Conservation (phyloP, 495 filamentous ascomycete species). For the Aspergillus campestris region DNA sequence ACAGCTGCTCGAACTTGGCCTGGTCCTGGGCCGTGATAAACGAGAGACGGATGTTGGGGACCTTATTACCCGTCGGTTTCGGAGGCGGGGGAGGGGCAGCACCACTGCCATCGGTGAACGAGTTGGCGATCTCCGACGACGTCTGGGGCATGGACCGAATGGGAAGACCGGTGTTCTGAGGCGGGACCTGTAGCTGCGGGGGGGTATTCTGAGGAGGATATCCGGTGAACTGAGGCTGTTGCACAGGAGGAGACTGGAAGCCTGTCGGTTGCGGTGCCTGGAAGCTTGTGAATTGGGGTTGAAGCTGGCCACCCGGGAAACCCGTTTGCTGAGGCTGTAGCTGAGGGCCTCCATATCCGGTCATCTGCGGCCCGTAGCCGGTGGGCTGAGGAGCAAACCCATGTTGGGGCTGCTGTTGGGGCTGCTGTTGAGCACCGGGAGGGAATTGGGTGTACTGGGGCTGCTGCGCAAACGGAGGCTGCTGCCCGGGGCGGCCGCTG, state of each 20-base stretch:
- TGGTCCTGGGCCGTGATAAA: slow-evolving; percentile 96
- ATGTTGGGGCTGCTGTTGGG: slow-evolving; percentile 52
- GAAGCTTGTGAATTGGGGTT: slow-evolving; percentile 50
- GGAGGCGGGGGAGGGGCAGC: slow-evolving; percentile 47
- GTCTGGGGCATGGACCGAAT: slow-evolving; percentile 45
- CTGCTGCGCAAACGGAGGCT: slow-evolving; percentile 42
- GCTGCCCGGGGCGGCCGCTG: slow-evolving; percentile 62
- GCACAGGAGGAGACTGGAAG: slow-evolving; percentile 30
- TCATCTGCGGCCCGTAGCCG: slow-evolving; percentile 44
- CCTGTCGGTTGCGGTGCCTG: slow-evolving; percentile 41
- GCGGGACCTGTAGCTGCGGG: slow-evolving; percentile 41
- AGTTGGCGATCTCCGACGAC: slow-evolving; percentile 81
- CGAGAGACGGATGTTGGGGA: slow-evolving; percentile 90
- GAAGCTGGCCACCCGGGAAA: slow-evolving; percentile 53
- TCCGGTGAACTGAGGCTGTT: slow-evolving; percentile 35
- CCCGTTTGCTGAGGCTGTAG: slow-evolving; percentile 50
- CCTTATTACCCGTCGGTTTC: slow-evolving; percentile 48
- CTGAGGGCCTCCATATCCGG: slow-evolving; percentile 42
- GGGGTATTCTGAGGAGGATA: slow-evolving; percentile 32
- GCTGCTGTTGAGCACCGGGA: slow-evolving; percentile 44
- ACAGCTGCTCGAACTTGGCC: slow-evolving; percentile 95
- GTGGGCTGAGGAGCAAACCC: slow-evolving; percentile 45
- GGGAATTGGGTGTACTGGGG: slow-evolving; percentile 40
- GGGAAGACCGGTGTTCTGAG: slow-evolving; percentile 27
- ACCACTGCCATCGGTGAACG: slow-evolving; percentile 49